Conservation (phyloP, 2,329 filamentous ascomycete genomes). For the Hypoxylon sp. region DNA sequence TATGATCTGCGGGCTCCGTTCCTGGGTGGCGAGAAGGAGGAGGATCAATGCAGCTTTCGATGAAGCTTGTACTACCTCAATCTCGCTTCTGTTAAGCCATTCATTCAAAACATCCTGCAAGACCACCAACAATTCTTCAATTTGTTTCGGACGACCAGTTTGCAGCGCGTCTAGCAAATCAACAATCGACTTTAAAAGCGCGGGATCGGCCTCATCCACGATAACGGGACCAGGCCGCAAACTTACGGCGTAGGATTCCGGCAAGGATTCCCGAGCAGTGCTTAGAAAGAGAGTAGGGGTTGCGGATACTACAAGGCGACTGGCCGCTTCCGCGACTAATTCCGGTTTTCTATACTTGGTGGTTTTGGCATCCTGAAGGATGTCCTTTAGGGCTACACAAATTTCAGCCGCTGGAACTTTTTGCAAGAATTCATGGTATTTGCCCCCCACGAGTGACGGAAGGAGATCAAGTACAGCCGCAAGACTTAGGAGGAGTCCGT, state of each 20-base stretch:
- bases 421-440: conserved; percentile 12
- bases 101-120: conserved; percentile 57
- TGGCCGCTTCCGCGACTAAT: conserved; percentile 73
- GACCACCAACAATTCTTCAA: conserved; percentile 45
- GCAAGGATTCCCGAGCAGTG: conserved; percentile 41
- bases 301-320: conserved; percentile 69
- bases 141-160: conserved; percentile 24
- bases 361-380: conserved; percentile 60
- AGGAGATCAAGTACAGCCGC: conserved; percentile 69
- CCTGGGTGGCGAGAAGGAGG: conserved; percentile 60
- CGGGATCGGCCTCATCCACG: conserved; percentile 37
- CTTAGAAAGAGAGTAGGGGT: conserved; percentile 64
- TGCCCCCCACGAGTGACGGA: conserved; percentile 52
- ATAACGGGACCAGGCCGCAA: conserved; percentile 52
- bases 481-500: conserved; percentile 76
- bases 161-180: conserved; percentile 40
- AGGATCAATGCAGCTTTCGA: conserved; percentile 67
- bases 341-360: conserved; percentile 72
- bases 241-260: conserved; percentile 18
- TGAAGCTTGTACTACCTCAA: conserved; percentile 64
- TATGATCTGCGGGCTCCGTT: conserved; percentile 59
- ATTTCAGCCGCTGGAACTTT: conserved; percentile 44
- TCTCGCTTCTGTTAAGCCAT: conserved; percentile 67
- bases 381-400: conserved; percentile 52
- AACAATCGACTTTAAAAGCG: conserved; percentile 24